Conservation (phyloP, 2,329 filamentous ascomycete genomes). For the Chrysosporium keratinophilum region DNA sequence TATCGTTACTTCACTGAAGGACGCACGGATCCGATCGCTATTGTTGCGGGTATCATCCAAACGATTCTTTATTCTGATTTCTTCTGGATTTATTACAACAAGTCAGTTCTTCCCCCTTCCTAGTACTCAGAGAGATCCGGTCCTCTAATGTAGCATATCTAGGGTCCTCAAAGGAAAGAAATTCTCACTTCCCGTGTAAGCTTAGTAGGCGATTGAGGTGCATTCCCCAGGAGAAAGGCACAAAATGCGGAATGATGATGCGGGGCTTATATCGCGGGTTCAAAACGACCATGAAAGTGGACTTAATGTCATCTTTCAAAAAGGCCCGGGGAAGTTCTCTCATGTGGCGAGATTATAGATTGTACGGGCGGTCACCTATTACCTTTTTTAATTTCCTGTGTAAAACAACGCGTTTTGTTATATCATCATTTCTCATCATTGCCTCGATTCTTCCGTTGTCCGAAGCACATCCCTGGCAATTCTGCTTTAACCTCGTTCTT, state of each 20-base stretch:
- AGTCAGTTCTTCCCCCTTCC: conserved; percentile 43
- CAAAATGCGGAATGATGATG: not conserved
- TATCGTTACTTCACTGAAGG: conserved; percentile 75
- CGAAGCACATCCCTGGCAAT: not conserved
- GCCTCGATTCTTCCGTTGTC: not conserved
- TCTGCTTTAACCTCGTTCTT: not conserved
- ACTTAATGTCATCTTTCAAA: not conserved
- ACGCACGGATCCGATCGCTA: conserved; percentile 76
- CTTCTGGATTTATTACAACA: conserved; percentile 99
- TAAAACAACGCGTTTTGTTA: not conserved
- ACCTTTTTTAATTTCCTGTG: conserved; percentile 2
- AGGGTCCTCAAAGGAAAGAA: conserved; percentile 74
- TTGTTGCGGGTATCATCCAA: conserved; percentile 81
- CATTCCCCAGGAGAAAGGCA: not conserved
- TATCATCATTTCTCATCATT: not conserved
- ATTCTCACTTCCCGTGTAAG: conserved; percentile 72
- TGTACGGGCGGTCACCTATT: conserved; percentile 4
- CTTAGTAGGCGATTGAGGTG: not conserved
- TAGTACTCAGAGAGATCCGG: not conserved
- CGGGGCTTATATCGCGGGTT: not conserved
- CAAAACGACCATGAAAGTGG: not conserved
- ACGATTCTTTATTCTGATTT: conserved; percentile 96
- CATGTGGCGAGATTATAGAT: not conserved
- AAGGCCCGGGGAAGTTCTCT: not conserved
- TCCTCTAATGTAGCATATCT: conserved; percentile 1